Evolutionary conservation across 257 asterid genomes (phyloP), one percentile per base, ranked within the genome.

Genomic region (Thymus quinquecostatus): DNA sequence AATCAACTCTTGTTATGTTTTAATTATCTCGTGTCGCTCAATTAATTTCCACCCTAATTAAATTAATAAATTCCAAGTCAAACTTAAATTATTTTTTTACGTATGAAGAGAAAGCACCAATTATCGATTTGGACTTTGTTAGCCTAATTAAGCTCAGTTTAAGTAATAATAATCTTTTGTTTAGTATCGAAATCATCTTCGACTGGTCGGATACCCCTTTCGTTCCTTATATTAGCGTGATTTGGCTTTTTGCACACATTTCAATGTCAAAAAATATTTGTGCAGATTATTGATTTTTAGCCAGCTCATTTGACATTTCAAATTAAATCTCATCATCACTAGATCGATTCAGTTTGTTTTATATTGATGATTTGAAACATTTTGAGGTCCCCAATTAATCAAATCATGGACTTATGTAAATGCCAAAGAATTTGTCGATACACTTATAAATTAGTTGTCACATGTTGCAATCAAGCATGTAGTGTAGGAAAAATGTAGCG

Each of bases 401-500:
- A 49, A 67, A 70, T 62, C 13, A 12, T 74, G 38, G 33, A 54
- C 77, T 49, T 73, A 54, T 64, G 50, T 45, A 55, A 32, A 47
- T 60, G 32, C 33, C 59, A 55, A 64, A 71, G 6, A 57, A 70
- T 71, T 81, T 74, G 82, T 74, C 77, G 11, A 66, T 68, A 70
- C 28, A 63, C 44, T 29, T 12, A 51, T 61, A 68, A 51, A 40
- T 41, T 57, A 38, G 78, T 47, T 38, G 61, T 60, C 73, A 58
- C 71, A 66, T 55, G 74, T 72, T 78, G 64, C 77, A 81, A 68
- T 74, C 73, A 57, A 10, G 60, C 76, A 67, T 81, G 78, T 71
- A 77, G 69, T 63, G 74, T 81, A 74, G 64, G 64, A 64, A 50
- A 69, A 69, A 40, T 33, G 29, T 38, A 47, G 40, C 66, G 59